Base-by-base conservation (phyloP, 306 rosid species). In the Fagus sylvatica region DNA sequence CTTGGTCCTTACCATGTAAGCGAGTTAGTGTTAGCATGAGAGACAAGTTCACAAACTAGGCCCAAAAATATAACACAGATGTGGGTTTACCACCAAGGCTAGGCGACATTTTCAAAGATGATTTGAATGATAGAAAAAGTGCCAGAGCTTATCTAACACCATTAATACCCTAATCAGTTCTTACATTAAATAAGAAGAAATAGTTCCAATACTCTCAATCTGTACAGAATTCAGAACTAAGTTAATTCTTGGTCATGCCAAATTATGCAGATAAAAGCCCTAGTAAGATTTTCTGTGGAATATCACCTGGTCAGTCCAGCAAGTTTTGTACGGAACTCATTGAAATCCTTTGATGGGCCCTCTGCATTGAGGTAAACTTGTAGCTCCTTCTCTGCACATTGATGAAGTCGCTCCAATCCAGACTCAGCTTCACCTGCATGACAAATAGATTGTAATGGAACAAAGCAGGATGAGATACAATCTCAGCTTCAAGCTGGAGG, bases 371-470 rank as follows among this genome's bases (percentile, higher is more conserved):
- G 93, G 82, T 81, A 90, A 75, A 78, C 75, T 42, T 83, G 91
- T 42, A 90, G 74, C 70, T 90, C 96, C 91, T 90, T 90, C 78
- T 90, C 96, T 4, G 96, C 96, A 49, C 96, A 90, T 74, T 90
- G 96, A 87, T 90, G 96, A 59, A 90, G 96, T 67, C 96, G 82
- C 83, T 90, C 96, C 80, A 90, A 82, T 74, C 93, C 93, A 34
- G 96, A 87, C 72, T 90, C 96, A 1, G 96, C 96, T 79, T 90
- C 96, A 78, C 96, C 96, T 90, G 61, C 57, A 54, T 60, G 62
- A 53, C 69, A 66, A 69, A 54, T 22, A 66, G 48, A 66, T 37
- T 39, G 40, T 8, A 66, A 66, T 36, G 40, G 32, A 17, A 66
- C 33, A 39, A 40, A 17, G 51, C 33, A 37, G 46, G 71, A 9